phyloP scores from a whole-genome alignment of 257 asterid genomes.

The Eucommia ulmoides region DNA sequence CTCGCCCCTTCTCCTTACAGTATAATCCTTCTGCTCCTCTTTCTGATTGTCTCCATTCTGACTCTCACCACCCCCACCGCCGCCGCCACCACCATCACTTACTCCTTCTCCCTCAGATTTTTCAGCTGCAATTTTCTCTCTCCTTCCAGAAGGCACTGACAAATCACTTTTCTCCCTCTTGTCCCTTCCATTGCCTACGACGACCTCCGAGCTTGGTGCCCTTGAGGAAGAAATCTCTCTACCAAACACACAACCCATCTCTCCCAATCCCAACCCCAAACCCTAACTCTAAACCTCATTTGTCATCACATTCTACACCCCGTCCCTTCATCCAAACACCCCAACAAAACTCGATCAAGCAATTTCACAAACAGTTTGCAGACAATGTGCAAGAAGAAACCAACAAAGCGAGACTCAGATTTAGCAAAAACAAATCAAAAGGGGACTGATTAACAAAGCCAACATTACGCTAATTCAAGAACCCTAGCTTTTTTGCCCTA shows the following conservation, averaged over 20 bases:
- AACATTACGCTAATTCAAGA: constrained; percentile 15
- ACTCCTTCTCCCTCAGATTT: too few relatives aligned
- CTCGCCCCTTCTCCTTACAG: constrained; percentile 35
- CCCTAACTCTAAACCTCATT: constrained; percentile 38
- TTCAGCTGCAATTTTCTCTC: constrained; percentile 46
- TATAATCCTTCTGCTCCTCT: constrained; percentile 33
- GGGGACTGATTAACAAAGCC: constrained; percentile 10
- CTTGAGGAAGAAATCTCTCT: constrained; percentile 54
- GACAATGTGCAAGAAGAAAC: neutral
- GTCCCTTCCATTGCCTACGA: constrained; percentile 32
- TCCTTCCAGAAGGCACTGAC: constrained; percentile 41
- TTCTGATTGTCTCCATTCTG: constrained; percentile 41
- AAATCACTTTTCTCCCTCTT: constrained; percentile 35
- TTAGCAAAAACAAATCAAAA: too few relatives aligned
- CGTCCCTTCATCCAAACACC: constrained; percentile 21
- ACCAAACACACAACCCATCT: constrained; percentile 90
- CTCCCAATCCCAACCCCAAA: constrained; percentile 20
- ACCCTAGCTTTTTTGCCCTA: constrained; percentile 43
- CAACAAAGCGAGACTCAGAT: constrained; percentile 18
- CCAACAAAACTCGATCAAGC: constrained; percentile 11
- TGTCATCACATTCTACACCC: constrained; percentile 38
- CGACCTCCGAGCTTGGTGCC: constrained; percentile 34
- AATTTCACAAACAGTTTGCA: neutral
- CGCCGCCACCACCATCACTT: constrained; percentile 13
- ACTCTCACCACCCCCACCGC: constrained; percentile 23